These are phyloP conservation scores for Tetradesmus lagerheimii DNA, from an alignment of 139 green algal genomes.

Conservation along the genomic window DNA sequence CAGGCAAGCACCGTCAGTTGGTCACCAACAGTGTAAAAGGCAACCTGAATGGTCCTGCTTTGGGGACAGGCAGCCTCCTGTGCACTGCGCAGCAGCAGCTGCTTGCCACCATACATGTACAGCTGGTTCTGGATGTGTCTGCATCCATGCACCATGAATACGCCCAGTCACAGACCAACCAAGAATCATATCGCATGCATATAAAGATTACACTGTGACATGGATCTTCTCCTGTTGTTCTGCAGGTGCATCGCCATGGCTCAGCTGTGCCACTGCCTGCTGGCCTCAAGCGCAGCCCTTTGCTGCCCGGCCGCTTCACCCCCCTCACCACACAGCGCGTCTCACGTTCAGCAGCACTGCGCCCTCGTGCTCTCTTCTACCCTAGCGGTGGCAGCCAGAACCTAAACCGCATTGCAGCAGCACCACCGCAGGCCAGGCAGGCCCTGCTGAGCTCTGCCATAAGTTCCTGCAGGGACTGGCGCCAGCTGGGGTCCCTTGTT, in stretches of 20 bases:
- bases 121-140: not conserved
- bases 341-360: not conserved
- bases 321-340: not conserved
- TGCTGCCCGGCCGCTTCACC: not conserved
- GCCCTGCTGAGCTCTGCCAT: constrained; percentile 34
- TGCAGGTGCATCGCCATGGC: not conserved
- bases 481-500: constrained; percentile 17
- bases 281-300: not conserved
- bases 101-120: not conserved
- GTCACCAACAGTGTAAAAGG: not conserved
- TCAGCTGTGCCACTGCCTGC: not conserved
- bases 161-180: too few relatives aligned
- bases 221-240: not conserved
- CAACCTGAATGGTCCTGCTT: not conserved
- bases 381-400: not conserved
- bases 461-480: not conserved
- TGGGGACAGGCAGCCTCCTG: not conserved
- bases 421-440: not conserved
- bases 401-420: not conserved
- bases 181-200: too few relatives aligned
- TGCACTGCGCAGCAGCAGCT: not conserved
- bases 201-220: too few relatives aligned
- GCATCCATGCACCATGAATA: not conserved
- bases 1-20: not conserved
- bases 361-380: not conserved